Percentiles rank a stretch among this genome's conserved stretches.
Conservation (phyloP, 371 early-diverging fungal genomes). For the Fennellomyces sp. region DNA sequence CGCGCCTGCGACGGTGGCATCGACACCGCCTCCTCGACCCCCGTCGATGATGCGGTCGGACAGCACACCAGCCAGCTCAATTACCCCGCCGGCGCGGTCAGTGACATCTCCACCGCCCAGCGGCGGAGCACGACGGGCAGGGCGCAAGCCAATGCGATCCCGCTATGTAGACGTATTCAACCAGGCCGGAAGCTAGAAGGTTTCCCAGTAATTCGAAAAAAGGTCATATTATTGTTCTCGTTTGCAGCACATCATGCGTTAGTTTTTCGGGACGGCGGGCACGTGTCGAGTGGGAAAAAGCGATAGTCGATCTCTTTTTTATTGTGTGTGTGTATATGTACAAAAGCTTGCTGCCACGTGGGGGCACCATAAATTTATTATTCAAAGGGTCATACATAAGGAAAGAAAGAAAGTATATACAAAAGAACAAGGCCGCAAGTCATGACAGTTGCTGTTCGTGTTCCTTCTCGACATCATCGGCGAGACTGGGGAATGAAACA, state of each 20-base stretch:
- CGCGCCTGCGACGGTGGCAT: neutral
- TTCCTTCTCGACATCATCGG: neutral
- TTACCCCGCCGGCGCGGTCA: slow-evolving; percentile 7
- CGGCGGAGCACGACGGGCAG: slow-evolving; percentile 25
- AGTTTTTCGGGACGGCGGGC: neutral
- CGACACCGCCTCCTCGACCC: neutral
- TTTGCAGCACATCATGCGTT: neutral
- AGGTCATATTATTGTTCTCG: neutral
- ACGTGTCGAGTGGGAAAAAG: neutral
- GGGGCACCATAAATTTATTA: neutral
- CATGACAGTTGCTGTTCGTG: neutral
- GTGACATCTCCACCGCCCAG: slow-evolving; percentile 18
- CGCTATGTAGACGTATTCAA: slow-evolving; percentile 57
- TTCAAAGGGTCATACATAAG: neutral
- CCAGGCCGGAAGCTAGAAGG: slow-evolving; percentile 16
- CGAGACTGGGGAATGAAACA: slow-evolving; percentile 39
- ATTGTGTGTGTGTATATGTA: neutral
- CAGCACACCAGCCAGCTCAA: neutral
- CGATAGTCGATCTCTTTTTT: neutral
- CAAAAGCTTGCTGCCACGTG: neutral
- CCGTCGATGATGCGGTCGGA: neutral
- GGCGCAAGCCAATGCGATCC: slow-evolving; percentile 47
- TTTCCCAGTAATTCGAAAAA: neutral
- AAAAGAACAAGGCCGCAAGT: neutral
- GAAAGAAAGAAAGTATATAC: slow-evolving; percentile 1